A percentile compares a stretch with the other conserved stretches of the same genome.
Conservation (phyloP, 768 basidiomycete species). For the Cyclocybe aegerita region DNA sequence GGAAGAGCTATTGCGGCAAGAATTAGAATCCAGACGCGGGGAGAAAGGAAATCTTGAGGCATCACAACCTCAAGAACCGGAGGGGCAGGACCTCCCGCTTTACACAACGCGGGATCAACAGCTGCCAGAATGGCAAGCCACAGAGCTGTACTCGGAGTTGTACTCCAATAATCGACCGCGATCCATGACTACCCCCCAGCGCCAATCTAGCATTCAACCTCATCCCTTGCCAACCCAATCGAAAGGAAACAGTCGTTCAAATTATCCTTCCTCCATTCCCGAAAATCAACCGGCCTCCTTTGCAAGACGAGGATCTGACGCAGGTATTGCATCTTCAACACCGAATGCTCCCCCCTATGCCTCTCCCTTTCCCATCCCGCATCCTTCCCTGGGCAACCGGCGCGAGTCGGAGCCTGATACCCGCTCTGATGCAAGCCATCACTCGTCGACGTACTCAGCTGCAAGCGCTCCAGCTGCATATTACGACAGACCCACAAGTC, state of each 20-base stretch:
- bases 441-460: conserved; percentile 13
- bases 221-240: too few relatives aligned
- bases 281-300: neutral
- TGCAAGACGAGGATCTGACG: neutral
- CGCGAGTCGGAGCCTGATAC: conserved; percentile 18
- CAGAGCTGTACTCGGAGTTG: too few relatives aligned
- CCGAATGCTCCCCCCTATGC: neutral
- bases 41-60: conserved; percentile 13
- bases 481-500: neutral
- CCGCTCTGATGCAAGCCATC: conserved; percentile 14
- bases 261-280: neutral
- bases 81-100: too few relatives aligned
- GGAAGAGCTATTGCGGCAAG: conserved; percentile 20
- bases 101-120: too few relatives aligned
- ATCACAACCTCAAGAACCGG: neutral
- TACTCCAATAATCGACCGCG: too few relatives aligned
- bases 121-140: too few relatives aligned
- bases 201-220: too few relatives aligned
- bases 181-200: too few relatives aligned
- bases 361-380: conserved; percentile 5
- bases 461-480: conserved; percentile 2
- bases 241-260: too few relatives aligned
- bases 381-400: conserved; percentile 12
- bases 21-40: conserved; percentile 8
- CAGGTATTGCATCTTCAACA: neutral